Base-by-base conservation (phyloP, 2,329 filamentous ascomycete genomes). In the Parascedosporium putredinis region DNA sequence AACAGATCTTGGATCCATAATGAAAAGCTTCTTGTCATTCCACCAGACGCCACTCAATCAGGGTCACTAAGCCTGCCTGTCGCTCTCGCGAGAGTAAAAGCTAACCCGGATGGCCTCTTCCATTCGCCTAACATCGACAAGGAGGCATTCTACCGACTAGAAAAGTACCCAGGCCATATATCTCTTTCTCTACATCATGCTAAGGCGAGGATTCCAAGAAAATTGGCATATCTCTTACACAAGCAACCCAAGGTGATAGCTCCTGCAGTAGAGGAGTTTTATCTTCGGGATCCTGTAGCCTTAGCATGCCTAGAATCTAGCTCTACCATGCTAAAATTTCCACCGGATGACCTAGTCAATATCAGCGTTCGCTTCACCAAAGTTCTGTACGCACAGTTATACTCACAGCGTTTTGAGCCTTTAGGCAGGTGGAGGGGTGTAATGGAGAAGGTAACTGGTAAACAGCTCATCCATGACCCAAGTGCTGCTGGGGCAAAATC, bases 1-100 rank as follows among this genome's bases (percentile, higher is more conserved):
- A 86, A 95, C 62, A 78, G 93, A 51, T 83, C 94, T 29, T 98
- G 93, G 93, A 82, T 98, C 50, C 80, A 95, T 58, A 70, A 81
- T 27, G 87, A 86, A 50, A 78, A 83, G 50, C 73, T 97, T 16
- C 72, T 80, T 44, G 79, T 97, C 52, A 84, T 97, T 50, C 79
- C 86, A 18, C 56, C 78, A 3, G 60, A 66, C 53, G 58, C 67
- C 50, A 60, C 70, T 51, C 58, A 51, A 22, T 62, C 47, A 33
- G 12, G 24, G 47, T 24, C 67, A 1, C 65, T 96, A 9, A 74
- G 77, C 0, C 68, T 93, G 4, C 56, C 71, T 12, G 78, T 87
- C 53, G 87, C 90, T 3, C 68, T 84, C 18, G 60, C 66, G 1
- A 75, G 78, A 38, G 75, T 96, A 50, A 68, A 67, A 47, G 66